phyloP scores from a whole-genome alignment of 495 filamentous ascomycete species.

The Hypoxylon subgilvum region DNA sequence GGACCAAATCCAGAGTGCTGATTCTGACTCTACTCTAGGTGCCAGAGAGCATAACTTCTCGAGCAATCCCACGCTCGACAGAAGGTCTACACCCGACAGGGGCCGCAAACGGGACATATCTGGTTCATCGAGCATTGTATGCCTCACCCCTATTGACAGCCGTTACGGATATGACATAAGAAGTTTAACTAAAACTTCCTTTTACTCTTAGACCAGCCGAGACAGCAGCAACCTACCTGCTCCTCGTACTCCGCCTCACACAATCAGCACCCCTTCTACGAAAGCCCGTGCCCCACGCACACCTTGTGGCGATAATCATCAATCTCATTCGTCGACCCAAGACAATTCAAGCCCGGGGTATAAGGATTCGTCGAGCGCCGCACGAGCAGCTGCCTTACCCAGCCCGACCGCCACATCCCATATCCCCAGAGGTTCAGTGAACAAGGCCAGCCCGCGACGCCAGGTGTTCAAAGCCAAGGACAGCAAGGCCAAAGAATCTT shows the following conservation, averaged over 20 bases:
- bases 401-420: conserved; percentile 11
- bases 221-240: conserved; percentile 23
- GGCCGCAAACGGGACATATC: conserved; percentile 12
- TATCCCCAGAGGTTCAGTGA: conserved; percentile 6
- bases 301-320: conserved; percentile 2
- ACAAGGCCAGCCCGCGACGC: conserved; percentile 1
- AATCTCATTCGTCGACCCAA: not conserved
- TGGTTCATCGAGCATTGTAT: conserved; percentile 27
- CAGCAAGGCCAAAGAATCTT: not conserved
- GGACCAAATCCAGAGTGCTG: not conserved
- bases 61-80: conserved; percentile 14
- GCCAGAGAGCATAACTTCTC: conserved; percentile 14
- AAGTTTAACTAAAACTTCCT: conserved; percentile 8
- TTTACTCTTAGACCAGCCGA: conserved; percentile 27
- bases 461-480: conserved; percentile 15
- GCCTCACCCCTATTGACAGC: not conserved
- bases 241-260: conserved; percentile 14
- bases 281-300: conserved; percentile 5
- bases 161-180: not conserved
- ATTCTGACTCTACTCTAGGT: conserved; percentile 28
- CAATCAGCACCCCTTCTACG: not conserved
- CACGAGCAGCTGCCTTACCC: conserved; percentile 7
- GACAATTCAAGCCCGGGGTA: not conserved
- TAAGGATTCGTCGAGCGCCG: conserved; percentile 14
- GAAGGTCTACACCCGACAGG: not conserved